phyloP scores from a whole-genome alignment of 2,329 filamentous ascomycete genomes.

The Neopestalotiopsis sp. region DNA sequence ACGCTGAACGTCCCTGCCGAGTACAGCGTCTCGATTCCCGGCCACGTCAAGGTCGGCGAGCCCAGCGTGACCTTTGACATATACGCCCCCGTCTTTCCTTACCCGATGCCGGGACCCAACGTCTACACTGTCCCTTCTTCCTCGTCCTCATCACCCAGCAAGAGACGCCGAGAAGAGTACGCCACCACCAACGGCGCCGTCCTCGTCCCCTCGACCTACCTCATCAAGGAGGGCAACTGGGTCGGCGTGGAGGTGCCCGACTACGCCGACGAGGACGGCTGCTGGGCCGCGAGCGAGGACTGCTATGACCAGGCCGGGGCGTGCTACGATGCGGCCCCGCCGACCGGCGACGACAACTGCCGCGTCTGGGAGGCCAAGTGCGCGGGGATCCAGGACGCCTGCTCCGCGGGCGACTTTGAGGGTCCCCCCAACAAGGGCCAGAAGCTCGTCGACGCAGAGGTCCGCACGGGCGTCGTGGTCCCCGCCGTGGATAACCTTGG shows the following conservation, averaged over 20 bases:
- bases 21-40: conserved; percentile 67
- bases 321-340: conserved; percentile 65
- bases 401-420: conserved; percentile 44
- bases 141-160: conserved; percentile 20
- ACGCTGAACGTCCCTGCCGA: conserved; percentile 51
- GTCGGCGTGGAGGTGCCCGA: conserved; percentile 64
- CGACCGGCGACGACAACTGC: conserved; percentile 66
- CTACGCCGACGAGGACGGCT: conserved; percentile 61
- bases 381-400: conserved; percentile 47
- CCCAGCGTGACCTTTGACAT: conserved; percentile 68
- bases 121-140: conserved; percentile 49
- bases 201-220: conserved; percentile 58
- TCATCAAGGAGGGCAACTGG: conserved; percentile 75
- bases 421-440: conserved; percentile 54
- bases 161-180: conserved; percentile 1
- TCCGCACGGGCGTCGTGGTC: not conserved
- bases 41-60: conserved; percentile 61
- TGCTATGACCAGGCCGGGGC: conserved; percentile 63
- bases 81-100: conserved; percentile 61
- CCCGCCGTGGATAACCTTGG: conserved; percentile 6
- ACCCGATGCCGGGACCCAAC: conserved; percentile 62
- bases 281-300: conserved; percentile 60
- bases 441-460: conserved; percentile 33
- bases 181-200: conserved; percentile 48
- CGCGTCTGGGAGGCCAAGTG: conserved; percentile 68